Conservation (phyloP, 495 filamentous ascomycete genomes). For the Evernia prunastri region DNA sequence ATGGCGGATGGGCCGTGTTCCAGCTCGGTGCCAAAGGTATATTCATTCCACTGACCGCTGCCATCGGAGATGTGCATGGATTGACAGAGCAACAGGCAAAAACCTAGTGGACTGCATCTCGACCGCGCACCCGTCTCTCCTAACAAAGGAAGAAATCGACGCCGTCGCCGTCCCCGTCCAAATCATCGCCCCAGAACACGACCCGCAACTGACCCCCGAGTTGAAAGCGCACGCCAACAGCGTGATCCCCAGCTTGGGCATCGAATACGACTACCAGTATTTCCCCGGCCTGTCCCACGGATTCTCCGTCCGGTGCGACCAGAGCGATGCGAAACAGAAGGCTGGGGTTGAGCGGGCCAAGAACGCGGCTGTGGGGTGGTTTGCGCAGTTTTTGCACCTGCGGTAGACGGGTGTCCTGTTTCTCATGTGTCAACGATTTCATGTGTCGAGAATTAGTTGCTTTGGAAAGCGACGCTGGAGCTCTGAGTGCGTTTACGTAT, state of each 20-base stretch:
- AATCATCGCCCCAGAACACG: constrained; percentile 52
- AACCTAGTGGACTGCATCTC: constrained; percentile 51
- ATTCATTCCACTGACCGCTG: neutral
- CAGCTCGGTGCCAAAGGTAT: constrained; percentile 39
- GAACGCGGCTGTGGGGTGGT: constrained; percentile 40
- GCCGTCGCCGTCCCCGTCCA: constrained; percentile 49
- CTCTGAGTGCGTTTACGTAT: no score
- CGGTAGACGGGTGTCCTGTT: neutral
- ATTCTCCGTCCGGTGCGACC: constrained; percentile 43
- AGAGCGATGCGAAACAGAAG: constrained; percentile 36
- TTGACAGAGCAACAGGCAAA: constrained; percentile 13
- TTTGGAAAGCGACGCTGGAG: no score
- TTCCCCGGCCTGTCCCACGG: constrained; percentile 50
- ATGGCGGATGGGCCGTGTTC: constrained; percentile 52
- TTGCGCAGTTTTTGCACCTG: constrained; percentile 32
- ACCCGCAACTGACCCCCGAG: constrained; percentile 43
- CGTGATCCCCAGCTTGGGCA: constrained; percentile 36
- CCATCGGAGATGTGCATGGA: no score
- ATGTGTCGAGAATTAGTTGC: no score
- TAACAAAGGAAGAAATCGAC: constrained; percentile 47
- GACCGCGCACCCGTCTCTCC: constrained; percentile 46
- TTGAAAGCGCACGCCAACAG: constrained; percentile 43
- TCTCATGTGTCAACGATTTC: no score
- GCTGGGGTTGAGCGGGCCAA: constrained; percentile 44
- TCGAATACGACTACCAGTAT: constrained; percentile 52